Conservation (phyloP, 257 asterid species). For the Solanum boliviense region DNA sequence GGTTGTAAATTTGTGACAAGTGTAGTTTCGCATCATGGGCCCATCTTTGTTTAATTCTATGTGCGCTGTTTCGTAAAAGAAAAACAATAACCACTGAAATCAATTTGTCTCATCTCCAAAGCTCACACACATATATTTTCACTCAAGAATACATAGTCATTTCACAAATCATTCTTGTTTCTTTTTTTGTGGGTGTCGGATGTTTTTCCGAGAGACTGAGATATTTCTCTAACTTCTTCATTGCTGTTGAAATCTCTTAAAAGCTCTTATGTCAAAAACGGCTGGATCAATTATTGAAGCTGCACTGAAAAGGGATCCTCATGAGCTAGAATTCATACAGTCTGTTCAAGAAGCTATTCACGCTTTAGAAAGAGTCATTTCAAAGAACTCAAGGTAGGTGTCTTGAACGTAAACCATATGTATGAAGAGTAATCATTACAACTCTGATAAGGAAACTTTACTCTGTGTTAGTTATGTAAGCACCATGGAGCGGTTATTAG, state of each 20-base stretch:
- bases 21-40: not conserved
- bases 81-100: not conserved
- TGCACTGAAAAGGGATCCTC: conserved; percentile 90
- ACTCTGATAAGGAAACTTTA: conserved; percentile 10
- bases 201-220: not conserved
- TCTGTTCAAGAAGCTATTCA: conserved; percentile 93
- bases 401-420: not conserved
- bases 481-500: conserved; percentile 91
- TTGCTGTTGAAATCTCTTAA: conserved; percentile 26
- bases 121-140: not conserved
- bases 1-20: not conserved
- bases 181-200: not conserved
- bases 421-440: not conserved
- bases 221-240: conserved; percentile 8
- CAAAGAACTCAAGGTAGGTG: conserved; percentile 80
- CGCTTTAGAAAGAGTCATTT: conserved; percentile 92
- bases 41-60: not conserved
- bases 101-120: not conserved
- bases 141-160: not conserved
- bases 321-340: conserved; percentile 87
- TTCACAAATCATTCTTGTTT: not conserved
- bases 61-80: not conserved
- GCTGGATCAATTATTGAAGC: conserved; percentile 99
- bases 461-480: conserved; percentile 62
- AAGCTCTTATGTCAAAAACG: conserved; percentile 95